A percentile compares a stretch with the other conserved stretches of the same genome.
Conservation (phyloP, 345 rosid genomes). For the Pistacia vera region DNA sequence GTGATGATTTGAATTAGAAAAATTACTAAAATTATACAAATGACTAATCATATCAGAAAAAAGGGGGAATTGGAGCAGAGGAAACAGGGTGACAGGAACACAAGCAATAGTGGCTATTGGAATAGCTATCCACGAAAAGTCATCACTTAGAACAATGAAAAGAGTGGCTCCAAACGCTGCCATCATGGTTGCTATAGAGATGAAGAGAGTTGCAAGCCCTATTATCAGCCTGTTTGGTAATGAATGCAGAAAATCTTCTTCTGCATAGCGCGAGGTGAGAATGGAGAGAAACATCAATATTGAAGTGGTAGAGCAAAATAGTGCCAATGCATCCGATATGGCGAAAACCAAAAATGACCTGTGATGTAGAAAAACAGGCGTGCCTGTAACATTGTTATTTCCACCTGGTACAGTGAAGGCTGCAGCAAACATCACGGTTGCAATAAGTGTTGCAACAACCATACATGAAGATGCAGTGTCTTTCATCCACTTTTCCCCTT, state of each 20-base stretch:
- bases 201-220: conserved; percentile 39
- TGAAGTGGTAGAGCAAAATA: conserved; percentile 34
- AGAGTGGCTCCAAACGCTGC: conserved; percentile 34
- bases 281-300: conserved; percentile 40
- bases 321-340: conserved; percentile 35
- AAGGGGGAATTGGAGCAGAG: conserved; percentile 35
- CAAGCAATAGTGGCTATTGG: conserved; percentile 23
- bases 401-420: conserved; percentile 50
- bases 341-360: conserved; percentile 27
- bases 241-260: conserved; percentile 35
- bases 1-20: background rate
- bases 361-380: conserved; percentile 23
- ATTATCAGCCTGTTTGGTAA: conserved; percentile 35
- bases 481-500: conserved; percentile 45
- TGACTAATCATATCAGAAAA: conserved; percentile 21
- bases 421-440: conserved; percentile 42
- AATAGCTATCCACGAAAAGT: conserved; percentile 26
- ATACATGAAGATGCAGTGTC: conserved; percentile 38
- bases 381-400: conserved; percentile 28
- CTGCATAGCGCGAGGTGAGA: conserved; percentile 39
- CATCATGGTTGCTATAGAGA: conserved; percentile 44
- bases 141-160: conserved; percentile 25
- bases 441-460: conserved; percentile 35
- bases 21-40: conserved; percentile 3
- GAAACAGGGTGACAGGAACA: conserved; percentile 33